Base-by-base conservation (phyloP, 1,284 basidiomycete genomes). In the Caloboletus inedulis region DNA sequence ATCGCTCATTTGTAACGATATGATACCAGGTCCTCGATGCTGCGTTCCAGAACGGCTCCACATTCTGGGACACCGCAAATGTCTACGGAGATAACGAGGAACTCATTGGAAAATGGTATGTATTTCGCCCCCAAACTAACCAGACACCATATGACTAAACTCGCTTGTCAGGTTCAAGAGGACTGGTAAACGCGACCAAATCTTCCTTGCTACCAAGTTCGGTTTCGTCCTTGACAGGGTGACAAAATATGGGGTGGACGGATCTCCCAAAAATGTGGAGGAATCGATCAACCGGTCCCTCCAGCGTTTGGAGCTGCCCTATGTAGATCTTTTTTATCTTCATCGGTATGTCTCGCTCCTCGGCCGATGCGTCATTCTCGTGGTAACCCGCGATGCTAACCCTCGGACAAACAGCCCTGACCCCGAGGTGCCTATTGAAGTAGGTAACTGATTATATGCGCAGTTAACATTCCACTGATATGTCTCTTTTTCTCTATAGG, bases 201-300 rank as follows among this genome's bases (percentile, higher is more conserved):
- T 78, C 36, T 78, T 79, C 63, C 69, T 79, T 3, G 75, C 73
- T 0, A 77, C 77, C 49, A 79, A 78, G 60, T 75, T 74, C 37
- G 74, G 71, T n/a, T 3, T 69, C 40, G 48, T 47, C 29, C 4
- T 0, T 13, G 49, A 47, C 47, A 58, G 33, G 37, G 46, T 39
- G 23, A 43, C 49, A 3, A 51, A 43, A 16, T 18, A 43, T 18
- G 61, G 60, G 1, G 54, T 66, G 16, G 54, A 66, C 7, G 65
- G 59, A 14, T 58, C 65, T 19, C 43, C 60, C 0, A 23, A 60
- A 31, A 57, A 63, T n/a, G n/a, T 63, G n/a, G 58, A 64, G 27
- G 55, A 61, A 39, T 65, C 64, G 0, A 48, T 65, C 33, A 60
- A 69, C 25, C 53, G 27, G 43, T 66, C 70, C 1, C 58, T 73